phyloP scores from a whole-genome alignment of 805 yeast species.

The Starmerella stellata region DNA sequence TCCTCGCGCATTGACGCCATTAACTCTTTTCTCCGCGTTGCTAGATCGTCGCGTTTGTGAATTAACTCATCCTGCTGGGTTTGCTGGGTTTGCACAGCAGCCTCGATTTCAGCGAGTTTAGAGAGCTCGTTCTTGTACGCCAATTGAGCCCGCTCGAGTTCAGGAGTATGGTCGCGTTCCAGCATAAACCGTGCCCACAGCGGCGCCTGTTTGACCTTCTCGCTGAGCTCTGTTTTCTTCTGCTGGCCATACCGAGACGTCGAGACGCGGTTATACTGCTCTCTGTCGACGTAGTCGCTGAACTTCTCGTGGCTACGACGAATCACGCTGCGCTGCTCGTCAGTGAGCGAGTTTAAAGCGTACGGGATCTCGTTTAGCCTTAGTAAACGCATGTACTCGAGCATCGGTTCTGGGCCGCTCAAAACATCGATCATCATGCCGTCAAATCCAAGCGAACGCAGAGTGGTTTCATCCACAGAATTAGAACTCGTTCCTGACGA shows the following conservation, averaged over 20 bases:
- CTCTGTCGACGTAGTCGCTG: neutral
- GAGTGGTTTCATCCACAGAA: conserved; percentile 25
- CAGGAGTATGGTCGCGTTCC: neutral
- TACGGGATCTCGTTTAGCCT: conserved; percentile 43
- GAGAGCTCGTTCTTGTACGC: neutral
- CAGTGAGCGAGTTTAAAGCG: conserved; percentile 27
- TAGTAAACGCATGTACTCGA: conserved; percentile 22
- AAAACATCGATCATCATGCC: conserved; percentile 59
- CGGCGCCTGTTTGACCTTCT: neutral
- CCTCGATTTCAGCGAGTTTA: neutral
- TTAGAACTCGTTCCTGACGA: neutral
- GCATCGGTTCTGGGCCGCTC: conserved; percentile 52
- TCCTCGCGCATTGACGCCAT: neutral
- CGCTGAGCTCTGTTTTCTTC: conserved; percentile 1
- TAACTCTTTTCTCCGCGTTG: neutral
- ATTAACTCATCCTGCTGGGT: no score
- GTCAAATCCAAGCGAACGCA: conserved; percentile 49
- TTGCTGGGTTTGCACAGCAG: neutral
- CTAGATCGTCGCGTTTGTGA: no score
- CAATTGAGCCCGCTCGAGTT: neutral
- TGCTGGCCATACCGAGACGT: conserved; percentile 6
- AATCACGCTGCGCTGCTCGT: neutral
- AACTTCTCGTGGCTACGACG: neutral
- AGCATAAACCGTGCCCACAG: conserved; percentile 7
- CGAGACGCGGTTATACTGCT: neutral